phyloP scores from a whole-genome alignment of 83 land plant genomes.

The Picea abies region DNA sequence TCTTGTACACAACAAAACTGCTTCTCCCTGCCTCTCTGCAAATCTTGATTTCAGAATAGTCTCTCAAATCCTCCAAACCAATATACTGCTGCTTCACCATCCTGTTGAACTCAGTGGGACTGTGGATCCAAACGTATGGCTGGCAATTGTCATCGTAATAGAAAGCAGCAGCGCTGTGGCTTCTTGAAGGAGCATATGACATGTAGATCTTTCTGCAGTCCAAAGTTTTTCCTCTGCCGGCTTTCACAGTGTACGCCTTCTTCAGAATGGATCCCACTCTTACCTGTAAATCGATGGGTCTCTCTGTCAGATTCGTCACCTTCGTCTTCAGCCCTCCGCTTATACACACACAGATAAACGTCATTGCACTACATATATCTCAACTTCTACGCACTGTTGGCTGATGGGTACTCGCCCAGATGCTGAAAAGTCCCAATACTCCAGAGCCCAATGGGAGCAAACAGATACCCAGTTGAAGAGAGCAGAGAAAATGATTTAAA shows the following conservation, averaged over 20 bases:
- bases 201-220: not conserved
- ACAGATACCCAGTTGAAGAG: not conserved
- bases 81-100: conserved; percentile 61
- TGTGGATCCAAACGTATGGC: conserved; percentile 52
- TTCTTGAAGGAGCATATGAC: conserved; percentile 34
- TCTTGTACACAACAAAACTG: no score
- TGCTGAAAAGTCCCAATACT: not conserved
- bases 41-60: no score
- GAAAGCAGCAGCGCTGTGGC: conserved; percentile 2
- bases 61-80: no score
- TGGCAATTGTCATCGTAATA: conserved; percentile 50
- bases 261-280: conserved; percentile 23
- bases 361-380: not conserved
- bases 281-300: conserved; percentile 43
- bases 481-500: not conserved
- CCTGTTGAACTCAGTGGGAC: conserved; percentile 30
- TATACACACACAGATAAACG: not conserved
- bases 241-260: conserved; percentile 40
- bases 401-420: not conserved
- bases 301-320: conserved; percentile 38
- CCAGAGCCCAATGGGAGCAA: not conserved
- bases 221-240: conserved; percentile 10
- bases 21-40: no score
- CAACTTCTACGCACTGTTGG: not conserved
- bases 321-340: conserved; percentile 16